Evolutionary conservation across 768 basidiomycete genomes (phyloP).

Genomic region (Leucogyrophana mollusca): DNA sequence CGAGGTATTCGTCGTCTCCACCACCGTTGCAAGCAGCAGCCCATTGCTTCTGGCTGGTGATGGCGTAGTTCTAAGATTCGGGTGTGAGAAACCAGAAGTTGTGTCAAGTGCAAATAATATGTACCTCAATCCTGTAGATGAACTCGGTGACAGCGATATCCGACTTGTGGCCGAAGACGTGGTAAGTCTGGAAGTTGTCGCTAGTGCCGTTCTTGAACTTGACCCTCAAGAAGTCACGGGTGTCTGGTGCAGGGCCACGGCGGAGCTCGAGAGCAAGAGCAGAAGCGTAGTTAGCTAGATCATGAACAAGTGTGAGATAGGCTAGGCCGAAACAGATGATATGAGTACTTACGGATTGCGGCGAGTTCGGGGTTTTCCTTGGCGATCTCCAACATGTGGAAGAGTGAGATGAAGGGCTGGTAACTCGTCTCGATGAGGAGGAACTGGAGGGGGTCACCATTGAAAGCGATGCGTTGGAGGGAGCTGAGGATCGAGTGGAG

Average conservation of each 20-base stretch:
- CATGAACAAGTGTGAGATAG: neutral
- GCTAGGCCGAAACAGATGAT: neutral
- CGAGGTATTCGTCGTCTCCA: slow-evolving; percentile 29
- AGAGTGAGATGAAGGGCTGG: slow-evolving; percentile 88
- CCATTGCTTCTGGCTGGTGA: slow-evolving; percentile 45
- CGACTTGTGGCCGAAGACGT: slow-evolving; percentile 70
- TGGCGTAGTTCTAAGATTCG: slow-evolving; percentile 39
- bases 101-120: slow-evolving; percentile 7
- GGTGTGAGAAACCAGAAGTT: neutral
- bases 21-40: slow-evolving; percentile 36
- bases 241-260: slow-evolving; percentile 70
- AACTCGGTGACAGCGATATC: slow-evolving; percentile 85
- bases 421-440: slow-evolving; percentile 79
- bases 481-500: slow-evolving; percentile 69
- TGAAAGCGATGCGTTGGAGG: slow-evolving; percentile 76
- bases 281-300: slow-evolving; percentile 69
- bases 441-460: slow-evolving; percentile 77
- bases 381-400: slow-evolving; percentile 69
- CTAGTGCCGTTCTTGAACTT: slow-evolving; percentile 82
- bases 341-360: slow-evolving; percentile 57
- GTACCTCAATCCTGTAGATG: slow-evolving; percentile 77
- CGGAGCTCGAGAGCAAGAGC: slow-evolving; percentile 79
- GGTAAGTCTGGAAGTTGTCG: slow-evolving; percentile 60
- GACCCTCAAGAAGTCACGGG: slow-evolving; percentile 80
- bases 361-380: slow-evolving; percentile 56